Percentiles rank a stretch among this genome's conserved stretches.
phyloP scores from a whole-genome alignment of 345 rosid species.

The Pugionium cornutum region DNA sequence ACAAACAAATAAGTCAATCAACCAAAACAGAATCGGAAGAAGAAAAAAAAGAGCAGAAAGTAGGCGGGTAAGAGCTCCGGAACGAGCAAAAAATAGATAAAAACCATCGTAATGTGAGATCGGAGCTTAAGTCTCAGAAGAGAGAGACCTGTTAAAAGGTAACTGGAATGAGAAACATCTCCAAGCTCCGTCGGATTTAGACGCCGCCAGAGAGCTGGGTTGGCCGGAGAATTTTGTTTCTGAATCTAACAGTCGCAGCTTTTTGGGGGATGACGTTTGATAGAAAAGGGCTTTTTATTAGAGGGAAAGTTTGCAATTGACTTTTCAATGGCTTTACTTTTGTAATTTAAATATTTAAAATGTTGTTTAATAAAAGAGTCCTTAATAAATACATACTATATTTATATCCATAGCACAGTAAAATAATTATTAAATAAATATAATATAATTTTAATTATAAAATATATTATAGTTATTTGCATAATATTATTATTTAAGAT shows the following conservation, averaged over 20 bases:
- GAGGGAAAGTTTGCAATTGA: conserved; percentile 32
- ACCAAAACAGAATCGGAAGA: not conserved
- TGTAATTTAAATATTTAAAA: not conserved
- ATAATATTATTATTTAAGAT: too few species aligned
- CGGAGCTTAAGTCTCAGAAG: conserved; percentile 23
- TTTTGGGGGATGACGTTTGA: conserved; percentile 15
- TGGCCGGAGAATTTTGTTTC: conserved; percentile 28
- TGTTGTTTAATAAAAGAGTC: too few species aligned
- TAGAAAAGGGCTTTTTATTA: conserved; percentile 15
- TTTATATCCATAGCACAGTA: too few species aligned
- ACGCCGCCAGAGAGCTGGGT: conserved; percentile 20
- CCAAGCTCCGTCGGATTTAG: conserved; percentile 5
- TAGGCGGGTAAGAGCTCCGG: not conserved
- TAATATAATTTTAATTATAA: too few species aligned
- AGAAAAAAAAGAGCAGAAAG: not conserved
- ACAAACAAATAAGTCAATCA: not conserved
- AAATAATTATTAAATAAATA: too few species aligned
- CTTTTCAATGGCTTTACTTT: conserved; percentile 14
- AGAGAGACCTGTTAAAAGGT: conserved; percentile 26
- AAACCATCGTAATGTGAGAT: conserved; percentile 36
- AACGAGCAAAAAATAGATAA: not conserved
- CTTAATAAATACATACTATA: not conserved
- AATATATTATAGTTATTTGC: too few species aligned
- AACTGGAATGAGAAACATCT: conserved; percentile 20
- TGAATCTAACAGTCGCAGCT: conserved; percentile 27